Evolutionary conservation across 192 early-diverging fungal genomes (phyloP).

Genomic region (Endogone sp.): DNA sequence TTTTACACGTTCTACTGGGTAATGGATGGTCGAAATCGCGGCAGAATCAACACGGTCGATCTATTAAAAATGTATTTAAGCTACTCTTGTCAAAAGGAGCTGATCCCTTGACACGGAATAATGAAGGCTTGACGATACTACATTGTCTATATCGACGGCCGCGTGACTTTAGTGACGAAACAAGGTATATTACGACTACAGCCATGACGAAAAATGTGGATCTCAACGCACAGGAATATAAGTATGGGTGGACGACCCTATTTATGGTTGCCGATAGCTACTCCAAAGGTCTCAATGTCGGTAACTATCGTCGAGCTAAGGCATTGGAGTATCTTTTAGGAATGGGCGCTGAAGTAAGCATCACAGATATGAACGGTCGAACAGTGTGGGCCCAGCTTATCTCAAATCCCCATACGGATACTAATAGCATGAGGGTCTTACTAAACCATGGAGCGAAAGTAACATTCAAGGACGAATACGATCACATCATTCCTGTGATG

Average conservation of each 20-base stretch:
- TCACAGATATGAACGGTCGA: neutral
- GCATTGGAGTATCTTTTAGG: neutral
- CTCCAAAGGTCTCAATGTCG: neutral
- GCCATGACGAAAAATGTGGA: neutral
- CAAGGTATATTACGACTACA: neutral
- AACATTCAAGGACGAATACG: neutral
- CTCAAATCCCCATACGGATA: neutral
- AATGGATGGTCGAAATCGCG: neutral
- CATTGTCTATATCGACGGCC: neutral
- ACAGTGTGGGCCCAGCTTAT: neutral
- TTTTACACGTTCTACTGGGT: neutral
- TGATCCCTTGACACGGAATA: neutral
- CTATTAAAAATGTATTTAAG: neutral
- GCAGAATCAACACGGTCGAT: neutral
- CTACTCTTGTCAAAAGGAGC: neutral
- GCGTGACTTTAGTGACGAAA: neutral
- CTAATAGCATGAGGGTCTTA: neutral
- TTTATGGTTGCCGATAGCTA: neutral
- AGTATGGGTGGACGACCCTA: neutral
- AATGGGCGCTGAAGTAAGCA: neutral
- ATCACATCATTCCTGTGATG: neutral
- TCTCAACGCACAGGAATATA: neutral
- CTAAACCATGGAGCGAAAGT: neutral
- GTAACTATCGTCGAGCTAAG: neutral
- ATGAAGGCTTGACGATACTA: neutral